Conservation (phyloP, 148 eudicot species). For the Linanthus parryae region DNA sequence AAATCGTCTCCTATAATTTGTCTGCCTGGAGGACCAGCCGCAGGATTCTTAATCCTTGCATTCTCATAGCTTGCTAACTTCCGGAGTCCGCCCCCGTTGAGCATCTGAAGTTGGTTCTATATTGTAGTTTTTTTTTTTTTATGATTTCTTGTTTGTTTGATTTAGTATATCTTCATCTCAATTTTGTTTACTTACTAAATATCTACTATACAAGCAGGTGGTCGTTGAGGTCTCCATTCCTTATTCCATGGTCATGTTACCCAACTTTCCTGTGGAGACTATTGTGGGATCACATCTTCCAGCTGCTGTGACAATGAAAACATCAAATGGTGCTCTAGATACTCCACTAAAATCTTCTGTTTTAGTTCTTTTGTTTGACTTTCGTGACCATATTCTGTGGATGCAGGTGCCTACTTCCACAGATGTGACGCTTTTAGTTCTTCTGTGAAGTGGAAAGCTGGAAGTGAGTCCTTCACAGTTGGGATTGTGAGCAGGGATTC, state of each 20-base stretch:
- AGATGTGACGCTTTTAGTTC: constrained; percentile 78
- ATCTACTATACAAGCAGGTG: constrained; percentile 26
- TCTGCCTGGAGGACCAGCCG: too few relatives aligned
- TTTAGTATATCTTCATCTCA: too few relatives aligned
- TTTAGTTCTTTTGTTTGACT: neutral
- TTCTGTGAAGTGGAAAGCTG: constrained; percentile 55
- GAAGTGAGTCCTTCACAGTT: constrained; percentile 52
- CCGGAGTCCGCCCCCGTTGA: too few relatives aligned
- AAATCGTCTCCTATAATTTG: too few relatives aligned
- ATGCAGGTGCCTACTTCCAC: constrained; percentile 56
- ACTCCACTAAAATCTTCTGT: constrained; percentile 4
- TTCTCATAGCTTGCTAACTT: too few relatives aligned
- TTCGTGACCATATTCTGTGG: neutral
- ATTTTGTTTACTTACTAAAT: too few relatives aligned
- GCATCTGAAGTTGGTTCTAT: too few relatives aligned
- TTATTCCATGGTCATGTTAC: constrained; percentile 66
- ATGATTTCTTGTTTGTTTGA: too few relatives aligned
- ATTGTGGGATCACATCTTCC: constrained; percentile 69
- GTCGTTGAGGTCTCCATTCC: constrained; percentile 75
- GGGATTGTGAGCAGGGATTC: constrained; percentile 39
- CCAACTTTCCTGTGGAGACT: constrained; percentile 71
- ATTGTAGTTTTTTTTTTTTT: too few relatives aligned
- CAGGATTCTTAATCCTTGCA: too few relatives aligned
- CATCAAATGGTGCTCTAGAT: constrained; percentile 44
- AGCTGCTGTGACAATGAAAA: constrained; percentile 76